Percentiles rank a stretch among this genome's conserved stretches.
Evolutionary conservation across 805 yeast species (phyloP).

Genomic region (Yarrowia alimentaria): DNA sequence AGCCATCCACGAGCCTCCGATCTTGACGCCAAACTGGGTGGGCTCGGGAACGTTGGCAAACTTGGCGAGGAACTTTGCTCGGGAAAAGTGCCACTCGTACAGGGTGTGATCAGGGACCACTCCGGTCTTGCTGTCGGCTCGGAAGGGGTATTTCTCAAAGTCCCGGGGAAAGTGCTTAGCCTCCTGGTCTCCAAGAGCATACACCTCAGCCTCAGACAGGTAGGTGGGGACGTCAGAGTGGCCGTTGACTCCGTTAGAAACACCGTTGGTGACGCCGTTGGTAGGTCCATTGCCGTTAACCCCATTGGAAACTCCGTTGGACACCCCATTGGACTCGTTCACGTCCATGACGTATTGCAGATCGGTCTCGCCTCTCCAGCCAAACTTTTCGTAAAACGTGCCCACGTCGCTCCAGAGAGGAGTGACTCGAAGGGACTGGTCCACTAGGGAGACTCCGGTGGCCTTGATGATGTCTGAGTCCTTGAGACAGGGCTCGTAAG

Average conservation of each 20-base stretch:
- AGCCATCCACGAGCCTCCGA: constrained; percentile 33
- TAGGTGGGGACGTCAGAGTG: neutral
- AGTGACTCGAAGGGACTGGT: constrained; percentile 38
- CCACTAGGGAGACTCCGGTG: constrained; percentile 28
- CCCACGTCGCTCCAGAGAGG: constrained; percentile 74
- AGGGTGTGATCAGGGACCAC: constrained; percentile 30
- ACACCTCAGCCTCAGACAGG: neutral
- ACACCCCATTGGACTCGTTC: neutral
- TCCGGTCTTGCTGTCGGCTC: constrained; percentile 32
- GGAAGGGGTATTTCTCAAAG: constrained; percentile 15
- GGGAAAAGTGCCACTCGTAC: constrained; percentile 31
- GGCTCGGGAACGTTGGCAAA: constrained; percentile 30
- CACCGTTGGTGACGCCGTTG: neutral
- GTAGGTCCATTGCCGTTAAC: neutral
- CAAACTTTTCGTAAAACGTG: constrained; percentile 61
- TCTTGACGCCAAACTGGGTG: constrained; percentile 34
- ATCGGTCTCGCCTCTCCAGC: constrained; percentile 39
- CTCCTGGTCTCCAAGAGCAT: neutral
- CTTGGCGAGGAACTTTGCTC: constrained; percentile 34
- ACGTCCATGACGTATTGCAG: constrained; percentile 29
- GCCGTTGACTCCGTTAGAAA: constrained; percentile 5
- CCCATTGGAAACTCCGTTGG: no score
- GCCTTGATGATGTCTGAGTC: constrained; percentile 17
- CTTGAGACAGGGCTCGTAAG: constrained; percentile 7
- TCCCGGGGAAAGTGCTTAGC: neutral